Conservation (phyloP, 352 stramenopile genomes). For the Thalassiosira livingstoniorum region DNA sequence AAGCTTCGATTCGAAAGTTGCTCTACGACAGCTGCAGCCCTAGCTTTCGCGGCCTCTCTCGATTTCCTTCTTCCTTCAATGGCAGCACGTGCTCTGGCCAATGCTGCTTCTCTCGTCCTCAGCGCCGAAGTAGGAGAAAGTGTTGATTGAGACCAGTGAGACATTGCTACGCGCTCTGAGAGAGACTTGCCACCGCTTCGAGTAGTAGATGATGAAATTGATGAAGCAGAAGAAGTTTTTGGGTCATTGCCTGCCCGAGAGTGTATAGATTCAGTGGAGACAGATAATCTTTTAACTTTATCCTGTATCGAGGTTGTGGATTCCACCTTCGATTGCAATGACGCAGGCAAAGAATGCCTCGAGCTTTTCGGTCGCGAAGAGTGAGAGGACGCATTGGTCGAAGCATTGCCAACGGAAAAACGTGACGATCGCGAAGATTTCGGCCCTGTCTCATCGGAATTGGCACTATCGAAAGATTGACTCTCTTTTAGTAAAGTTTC, state of each 20-base stretch:
- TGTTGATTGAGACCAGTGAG: neutral
- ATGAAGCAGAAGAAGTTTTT: neutral
- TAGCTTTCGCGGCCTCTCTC: slow-evolving; percentile 13
- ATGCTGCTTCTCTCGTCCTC: neutral
- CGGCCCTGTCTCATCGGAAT: neutral
- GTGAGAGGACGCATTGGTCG: neutral
- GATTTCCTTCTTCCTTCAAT: slow-evolving; percentile 28
- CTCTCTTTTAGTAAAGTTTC: neutral
- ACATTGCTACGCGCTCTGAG: neutral
- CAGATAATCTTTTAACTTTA: neutral
- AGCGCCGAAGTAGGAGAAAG: neutral
- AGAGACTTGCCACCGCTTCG: neutral
- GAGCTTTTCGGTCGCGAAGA: neutral
- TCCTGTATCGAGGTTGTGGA: neutral
- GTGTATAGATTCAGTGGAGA: neutral
- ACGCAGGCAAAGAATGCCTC: neutral
- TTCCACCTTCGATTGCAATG: neutral
- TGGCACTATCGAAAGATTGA: neutral
- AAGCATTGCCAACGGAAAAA: neutral
- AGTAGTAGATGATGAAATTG: neutral
- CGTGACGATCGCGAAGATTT: neutral
- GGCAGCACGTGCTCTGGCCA: slow-evolving; percentile 4
- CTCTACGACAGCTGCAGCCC: slow-evolving; percentile 6
- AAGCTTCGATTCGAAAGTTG: neutral
- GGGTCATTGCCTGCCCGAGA: neutral